These are phyloP conservation scores for Psilocybe tampanensis DNA, from an alignment of 768 basidiomycete species.

Conservation along the genomic window DNA sequence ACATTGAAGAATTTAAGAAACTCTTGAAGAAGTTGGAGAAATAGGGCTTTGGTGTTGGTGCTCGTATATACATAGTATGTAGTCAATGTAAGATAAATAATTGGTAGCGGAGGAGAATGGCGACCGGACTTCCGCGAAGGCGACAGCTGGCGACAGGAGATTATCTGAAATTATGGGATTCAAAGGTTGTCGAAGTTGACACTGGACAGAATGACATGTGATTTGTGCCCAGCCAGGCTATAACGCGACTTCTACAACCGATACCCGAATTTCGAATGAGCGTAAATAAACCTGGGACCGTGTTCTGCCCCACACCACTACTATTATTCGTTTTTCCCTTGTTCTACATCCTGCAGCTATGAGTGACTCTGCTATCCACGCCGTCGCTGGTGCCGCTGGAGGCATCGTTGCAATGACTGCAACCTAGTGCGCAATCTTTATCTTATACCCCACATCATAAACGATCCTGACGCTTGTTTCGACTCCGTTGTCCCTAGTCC, in stretches of 20 bases:
- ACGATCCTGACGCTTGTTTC: conserved; percentile 3
- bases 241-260: conserved; percentile 10
- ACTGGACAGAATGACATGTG: conserved; percentile 16
- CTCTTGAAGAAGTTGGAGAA: conserved; percentile 50
- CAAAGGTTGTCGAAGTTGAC: neutral
- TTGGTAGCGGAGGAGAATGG: neutral
- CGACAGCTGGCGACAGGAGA: too few species aligned
- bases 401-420: conserved; percentile 91
- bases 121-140: neutral
- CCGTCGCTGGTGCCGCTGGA: conserved; percentile 86
- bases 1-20: conserved; percentile 72
- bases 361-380: conserved; percentile 84
- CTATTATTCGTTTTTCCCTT: conserved; percentile 7
- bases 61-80: neutral
- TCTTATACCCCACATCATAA: conserved; percentile 2
- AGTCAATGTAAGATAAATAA: neutral
- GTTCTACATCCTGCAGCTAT: conserved; percentile 31
- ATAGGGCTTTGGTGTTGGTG: neutral
- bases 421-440: conserved; percentile 64
- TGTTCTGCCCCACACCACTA: neutral
- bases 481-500: conserved; percentile 55
- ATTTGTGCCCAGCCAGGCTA: conserved; percentile 11
- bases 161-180: neutral
- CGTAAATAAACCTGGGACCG: conserved; percentile 12
- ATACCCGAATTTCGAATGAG: conserved; percentile 14